Evolutionary conservation across 148 eudicot species (phyloP).

Genomic region (Cornus kousa): DNA sequence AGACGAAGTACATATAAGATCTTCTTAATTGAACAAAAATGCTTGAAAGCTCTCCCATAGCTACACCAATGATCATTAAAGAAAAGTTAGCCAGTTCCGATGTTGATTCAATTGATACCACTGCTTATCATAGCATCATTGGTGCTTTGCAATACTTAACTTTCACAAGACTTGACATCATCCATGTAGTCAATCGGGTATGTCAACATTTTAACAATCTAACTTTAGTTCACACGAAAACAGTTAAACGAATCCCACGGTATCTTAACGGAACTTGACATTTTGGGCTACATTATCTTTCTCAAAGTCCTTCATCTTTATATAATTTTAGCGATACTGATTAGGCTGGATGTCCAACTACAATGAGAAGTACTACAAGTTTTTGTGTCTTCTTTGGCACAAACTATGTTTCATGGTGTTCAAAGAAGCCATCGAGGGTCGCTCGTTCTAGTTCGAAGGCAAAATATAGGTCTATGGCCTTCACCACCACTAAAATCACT

Average conservation of each 20-base stretch:
- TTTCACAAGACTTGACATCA: not conserved
- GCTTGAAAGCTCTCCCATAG: not conserved
- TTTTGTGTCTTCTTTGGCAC: not conserved
- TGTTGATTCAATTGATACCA: not conserved
- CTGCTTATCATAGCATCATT: not conserved
- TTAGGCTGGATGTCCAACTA: no score
- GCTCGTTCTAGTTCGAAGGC: not conserved
- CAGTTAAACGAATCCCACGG: no score
- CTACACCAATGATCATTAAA: not conserved
- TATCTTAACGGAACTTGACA: no score
- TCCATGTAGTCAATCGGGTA: not conserved
- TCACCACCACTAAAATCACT: not conserved
- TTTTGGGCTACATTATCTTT: no score
- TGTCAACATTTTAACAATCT: not conserved
- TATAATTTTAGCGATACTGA: no score
- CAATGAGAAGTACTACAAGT: no score
- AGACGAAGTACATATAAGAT: not conserved
- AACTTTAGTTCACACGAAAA: no score
- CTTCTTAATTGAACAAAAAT: not conserved
- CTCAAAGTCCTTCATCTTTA: no score
- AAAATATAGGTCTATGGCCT: not conserved
- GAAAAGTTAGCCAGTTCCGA: not conserved
- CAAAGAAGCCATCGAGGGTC: not conserved
- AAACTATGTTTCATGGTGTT: no score
- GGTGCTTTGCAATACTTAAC: no score